phyloP scores from a whole-genome alignment of 2,329 filamentous ascomycete species.

The Phaeomoniella chlamydospora region DNA sequence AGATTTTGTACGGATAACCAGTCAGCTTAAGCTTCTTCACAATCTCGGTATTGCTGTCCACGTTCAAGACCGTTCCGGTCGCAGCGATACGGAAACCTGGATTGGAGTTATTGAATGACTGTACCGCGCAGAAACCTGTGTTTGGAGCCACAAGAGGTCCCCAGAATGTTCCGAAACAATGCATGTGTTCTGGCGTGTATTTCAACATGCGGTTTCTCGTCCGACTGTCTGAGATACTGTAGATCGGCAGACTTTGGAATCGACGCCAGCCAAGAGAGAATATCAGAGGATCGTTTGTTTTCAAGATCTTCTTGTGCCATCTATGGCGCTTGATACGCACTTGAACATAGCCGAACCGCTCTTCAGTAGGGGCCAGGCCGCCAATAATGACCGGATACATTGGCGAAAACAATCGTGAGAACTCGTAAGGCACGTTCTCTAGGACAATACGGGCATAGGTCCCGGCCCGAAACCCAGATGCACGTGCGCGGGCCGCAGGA shows the following conservation, averaged over 20 bases:
- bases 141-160: conserved; percentile 90
- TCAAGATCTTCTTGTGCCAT: conserved; percentile 99
- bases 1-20: conserved; percentile 89
- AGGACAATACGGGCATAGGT: conserved; percentile 88
- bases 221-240: conserved; percentile 87
- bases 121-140: conserved; percentile 87
- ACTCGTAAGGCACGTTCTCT: conserved; percentile 80
- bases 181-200: conserved; percentile 98
- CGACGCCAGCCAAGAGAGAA: conserved; percentile 93
- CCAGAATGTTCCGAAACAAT: conserved; percentile 93
- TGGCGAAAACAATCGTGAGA: conserved; percentile 67
- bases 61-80: conserved; percentile 81
- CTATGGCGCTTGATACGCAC: conserved; percentile 92
- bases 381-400: conserved; percentile 76
- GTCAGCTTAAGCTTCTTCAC: conserved; percentile 99
- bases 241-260: conserved; percentile 85
- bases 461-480: conserved; percentile 83
- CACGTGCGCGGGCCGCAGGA: conserved; percentile 62
- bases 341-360: conserved; percentile 90
- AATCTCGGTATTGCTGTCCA: conserved; percentile 92
- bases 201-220: conserved; percentile 96
- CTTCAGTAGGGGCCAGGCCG: conserved; percentile 84
- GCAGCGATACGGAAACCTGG: conserved; percentile 90
- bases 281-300: conserved; percentile 94
- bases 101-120: conserved; percentile 70